Base-by-base conservation (phyloP, 2,329 filamentous ascomycete genomes). In the Lachnellula cervina region DNA sequence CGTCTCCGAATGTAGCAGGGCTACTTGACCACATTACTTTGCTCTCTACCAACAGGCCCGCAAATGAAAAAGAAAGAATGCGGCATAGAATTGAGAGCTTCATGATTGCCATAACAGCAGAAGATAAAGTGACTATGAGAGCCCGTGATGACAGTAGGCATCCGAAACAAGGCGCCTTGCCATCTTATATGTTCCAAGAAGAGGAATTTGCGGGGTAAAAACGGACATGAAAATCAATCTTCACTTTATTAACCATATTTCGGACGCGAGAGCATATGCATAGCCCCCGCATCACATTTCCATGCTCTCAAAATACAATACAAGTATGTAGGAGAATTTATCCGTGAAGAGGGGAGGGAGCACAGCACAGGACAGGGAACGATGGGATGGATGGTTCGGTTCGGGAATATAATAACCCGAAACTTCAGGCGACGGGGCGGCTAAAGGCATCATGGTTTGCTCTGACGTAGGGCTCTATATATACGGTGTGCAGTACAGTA, bases 21-120 rank as follows among this genome's bases (percentile, higher is more conserved):
- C 40, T 51, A 52, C 54, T 60, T 5, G 62, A 56, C 60, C 62
- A 64, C 7, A 60, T 42, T 11, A 13, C 25, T 28, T 50, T 52
- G 21, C n/a, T 21, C 19, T 44, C 42, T 16, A 19, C 42, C 11
- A 44, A 23, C 17, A 13, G 42, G 11, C 13, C 13, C 13, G 42
- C 6, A 14, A 44, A 19, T 9, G 21, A 44, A 25, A 44, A 19
- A 23, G 11, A 19, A 14, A 17, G 4, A 21, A 23, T 6, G 19
- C 2, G 13, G 13, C 1, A 44, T 16, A 44, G 5, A 4, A 16
- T 44, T 23, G 21, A 44, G 42, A 23, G 19, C 21, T 21, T 44
- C 42, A 44, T 44, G 4, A 16, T 19, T 44, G 42, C 13, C n/a
- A 44, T 6, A 4, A 44, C 23, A 14, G 17, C 4, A 44, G 16